Evolutionary conservation across 306 rosid species (phyloP), one percentile per base, ranked within the genome.

Genomic region (Quercus mongolica): DNA sequence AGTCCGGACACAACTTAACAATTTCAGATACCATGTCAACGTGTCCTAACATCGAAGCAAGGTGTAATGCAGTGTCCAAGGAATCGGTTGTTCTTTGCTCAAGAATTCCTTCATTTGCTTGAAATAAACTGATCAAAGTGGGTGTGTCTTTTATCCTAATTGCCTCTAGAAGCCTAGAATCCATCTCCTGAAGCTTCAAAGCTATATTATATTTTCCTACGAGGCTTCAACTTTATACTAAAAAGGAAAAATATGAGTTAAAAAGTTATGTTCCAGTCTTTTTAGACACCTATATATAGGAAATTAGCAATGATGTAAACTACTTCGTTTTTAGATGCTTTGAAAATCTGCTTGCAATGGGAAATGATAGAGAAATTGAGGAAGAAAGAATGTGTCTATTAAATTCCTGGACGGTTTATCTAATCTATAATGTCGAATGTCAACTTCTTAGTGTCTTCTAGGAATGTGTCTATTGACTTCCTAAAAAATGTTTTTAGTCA

Each of bases 11-110:
- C 55, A 87, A 6, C 73, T 74, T 86, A n/a, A 85, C 31, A 35
- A 89, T 92, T 56, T 86, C 90, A 10, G 76, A 72, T 21, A 83
- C 95, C 35, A 88, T 82, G 26, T 84, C 87, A 17, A 23, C 19
- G 76, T 86, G 87, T 9, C 91, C 95, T 64, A 82, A 83, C 80
- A 74, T 85, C 1, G 89, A 79, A 75, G 97, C 97, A 41, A 87
- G 73, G 86, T 92, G 97, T 69, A 92, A 76, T 56, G 82, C 86
- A n/a, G 95, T 89, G 86, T 83, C 85, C 46, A 61, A 62, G 28
- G 90, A 75, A 18, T 76, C 84, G 1, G 74, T 88, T 21, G 90
- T 91, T 78, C 72, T 84, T 56, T 87, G 92, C 13, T 80, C 83
- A 13, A 88, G 76, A 56, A 86, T 72, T 65, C 78, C 90, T 74